phyloP scores from a whole-genome alignment of 1,284 basidiomycete genomes.

The Pterulicium gracile region DNA sequence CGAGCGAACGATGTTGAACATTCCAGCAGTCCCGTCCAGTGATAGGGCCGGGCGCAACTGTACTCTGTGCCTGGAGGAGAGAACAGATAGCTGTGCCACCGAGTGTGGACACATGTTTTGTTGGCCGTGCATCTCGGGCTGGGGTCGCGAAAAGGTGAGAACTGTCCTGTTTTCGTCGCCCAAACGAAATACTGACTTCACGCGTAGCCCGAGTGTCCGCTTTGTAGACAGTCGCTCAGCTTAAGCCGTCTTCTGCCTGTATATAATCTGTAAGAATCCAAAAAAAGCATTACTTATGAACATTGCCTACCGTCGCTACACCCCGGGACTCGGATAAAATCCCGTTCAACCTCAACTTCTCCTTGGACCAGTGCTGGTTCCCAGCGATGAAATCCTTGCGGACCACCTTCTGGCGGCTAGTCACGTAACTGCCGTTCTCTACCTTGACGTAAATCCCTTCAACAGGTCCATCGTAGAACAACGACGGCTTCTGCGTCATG shows the following conservation, averaged over 20 bases:
- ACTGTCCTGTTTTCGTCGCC: slow-evolving; percentile 5
- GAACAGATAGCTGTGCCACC: slow-evolving; percentile 73
- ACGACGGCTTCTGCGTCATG: slow-evolving; percentile 33
- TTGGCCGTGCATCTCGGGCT: slow-evolving; percentile 85
- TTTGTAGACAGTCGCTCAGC: slow-evolving; percentile 74
- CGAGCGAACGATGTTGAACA: slow-evolving; percentile 50
- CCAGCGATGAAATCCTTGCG: slow-evolving; percentile 51
- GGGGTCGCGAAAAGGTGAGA: slow-evolving; percentile 79
- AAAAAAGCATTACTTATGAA: too few relatives aligned
- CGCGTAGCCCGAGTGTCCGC: slow-evolving; percentile 73
- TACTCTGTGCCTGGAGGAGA: slow-evolving; percentile 78
- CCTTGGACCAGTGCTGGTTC: slow-evolving; percentile 52
- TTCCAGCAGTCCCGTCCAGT: slow-evolving; percentile 37
- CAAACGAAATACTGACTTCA: slow-evolving; percentile 6
- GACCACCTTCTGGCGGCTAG: slow-evolving; percentile 45
- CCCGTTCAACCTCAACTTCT: slow-evolving; percentile 30
- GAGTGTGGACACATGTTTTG: slow-evolving; percentile 94
- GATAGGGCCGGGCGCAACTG: slow-evolving; percentile 63
- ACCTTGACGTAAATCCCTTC: slow-evolving; percentile 54
- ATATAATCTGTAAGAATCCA: slow-evolving; percentile 83
- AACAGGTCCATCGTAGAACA: slow-evolving; percentile 37
- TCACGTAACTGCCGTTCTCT: slow-evolving; percentile 30
- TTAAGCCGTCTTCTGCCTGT: slow-evolving; percentile 69
- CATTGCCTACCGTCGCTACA: too few relatives aligned
- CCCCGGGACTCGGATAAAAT: too few relatives aligned